A percentile compares a stretch with the other conserved stretches of the same genome.
Evolutionary conservation across 768 basidiomycete genomes (phyloP).

Genomic region (Sistotremastrum suecicum): DNA sequence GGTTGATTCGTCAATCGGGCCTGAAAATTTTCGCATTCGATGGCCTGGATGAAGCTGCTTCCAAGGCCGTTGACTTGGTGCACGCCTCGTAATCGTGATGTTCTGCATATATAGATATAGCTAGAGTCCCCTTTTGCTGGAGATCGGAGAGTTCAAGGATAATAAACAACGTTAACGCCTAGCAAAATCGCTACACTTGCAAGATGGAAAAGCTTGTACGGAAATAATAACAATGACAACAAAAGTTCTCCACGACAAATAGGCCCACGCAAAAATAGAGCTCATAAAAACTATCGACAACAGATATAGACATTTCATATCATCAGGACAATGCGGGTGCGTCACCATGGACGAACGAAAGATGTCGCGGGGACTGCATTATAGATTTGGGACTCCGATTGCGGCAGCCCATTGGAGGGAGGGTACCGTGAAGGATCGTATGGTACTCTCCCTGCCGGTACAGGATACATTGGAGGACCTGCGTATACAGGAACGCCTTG

Average conservation of each 20-base stretch:
- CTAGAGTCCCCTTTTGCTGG: not conserved
- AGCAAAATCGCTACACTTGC: not conserved
- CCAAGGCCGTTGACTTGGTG: conserved; percentile 58
- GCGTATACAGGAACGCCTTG: too few species aligned
- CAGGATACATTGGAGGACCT: too few species aligned
- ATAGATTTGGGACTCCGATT: conserved; percentile 13
- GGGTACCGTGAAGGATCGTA: too few species aligned
- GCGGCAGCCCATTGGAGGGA: too few species aligned
- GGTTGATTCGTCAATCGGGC: conserved; percentile 88
- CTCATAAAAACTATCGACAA: not conserved
- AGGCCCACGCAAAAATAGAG: not conserved
- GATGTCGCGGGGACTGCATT: conserved; percentile 25
- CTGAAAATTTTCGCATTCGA: conserved; percentile 91
- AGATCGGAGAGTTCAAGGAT: not conserved
- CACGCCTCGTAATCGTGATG: not conserved
- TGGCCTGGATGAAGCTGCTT: conserved; percentile 82
- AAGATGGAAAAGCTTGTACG: not conserved
- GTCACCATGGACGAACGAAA: conserved; percentile 38
- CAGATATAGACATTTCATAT: not conserved
- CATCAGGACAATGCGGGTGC: conserved; percentile 10
- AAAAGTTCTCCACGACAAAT: conserved; percentile 3
- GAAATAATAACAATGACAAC: conserved; percentile 15
- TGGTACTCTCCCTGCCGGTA: too few species aligned
- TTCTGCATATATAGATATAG: not conserved
- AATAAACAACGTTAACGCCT: not conserved